Percentiles rank a stretch among this genome's conserved stretches.
These are phyloP conservation scores for Fusarium sp. DNA, from an alignment of 2,329 filamentous ascomycete genomes.

Conservation along the genomic window DNA sequence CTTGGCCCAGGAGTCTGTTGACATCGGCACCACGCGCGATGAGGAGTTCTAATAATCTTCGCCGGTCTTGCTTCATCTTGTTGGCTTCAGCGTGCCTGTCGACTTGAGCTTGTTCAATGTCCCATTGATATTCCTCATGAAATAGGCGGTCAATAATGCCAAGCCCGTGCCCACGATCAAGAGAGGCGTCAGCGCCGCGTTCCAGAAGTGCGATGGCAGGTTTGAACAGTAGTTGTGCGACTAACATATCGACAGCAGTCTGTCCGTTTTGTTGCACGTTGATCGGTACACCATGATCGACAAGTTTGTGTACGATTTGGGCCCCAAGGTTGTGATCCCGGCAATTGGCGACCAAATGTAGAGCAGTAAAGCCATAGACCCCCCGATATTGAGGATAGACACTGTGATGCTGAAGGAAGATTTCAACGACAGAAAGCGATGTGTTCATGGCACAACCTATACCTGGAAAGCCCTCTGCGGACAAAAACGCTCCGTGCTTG, in stretches of 20 bases:
- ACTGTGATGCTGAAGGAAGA: not conserved
- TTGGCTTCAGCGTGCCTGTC: not conserved
- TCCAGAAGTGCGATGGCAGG: conserved; percentile 12
- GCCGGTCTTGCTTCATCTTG: not conserved
- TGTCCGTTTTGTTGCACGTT: not conserved
- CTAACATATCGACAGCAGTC: not conserved
- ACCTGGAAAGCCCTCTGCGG: not conserved
- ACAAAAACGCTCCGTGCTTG: conserved; percentile 5
- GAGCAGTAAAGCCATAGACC: not conserved
- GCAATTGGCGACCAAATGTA: not conserved
- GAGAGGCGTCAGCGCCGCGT: conserved; percentile 4
- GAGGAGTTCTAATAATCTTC: not conserved
- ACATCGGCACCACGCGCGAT: conserved; percentile 12
- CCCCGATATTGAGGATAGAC: not conserved
- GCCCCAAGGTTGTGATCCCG: not conserved
- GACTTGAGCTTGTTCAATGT: not conserved
- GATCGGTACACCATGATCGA: conserved; percentile 9
- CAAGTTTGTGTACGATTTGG: conserved; percentile 2
- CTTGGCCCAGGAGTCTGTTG: not conserved
- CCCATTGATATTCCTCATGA: not conserved
- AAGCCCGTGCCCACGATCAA: not conserved
- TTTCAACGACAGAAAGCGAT: not conserved
- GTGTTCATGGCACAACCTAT: not conserved
- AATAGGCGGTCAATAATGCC: conserved; percentile 8
- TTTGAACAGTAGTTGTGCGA: not conserved